These are phyloP conservation scores for Pleurotus tuoliensis DNA, from an alignment of 768 basidiomycete species.

Conservation along the genomic window DNA sequence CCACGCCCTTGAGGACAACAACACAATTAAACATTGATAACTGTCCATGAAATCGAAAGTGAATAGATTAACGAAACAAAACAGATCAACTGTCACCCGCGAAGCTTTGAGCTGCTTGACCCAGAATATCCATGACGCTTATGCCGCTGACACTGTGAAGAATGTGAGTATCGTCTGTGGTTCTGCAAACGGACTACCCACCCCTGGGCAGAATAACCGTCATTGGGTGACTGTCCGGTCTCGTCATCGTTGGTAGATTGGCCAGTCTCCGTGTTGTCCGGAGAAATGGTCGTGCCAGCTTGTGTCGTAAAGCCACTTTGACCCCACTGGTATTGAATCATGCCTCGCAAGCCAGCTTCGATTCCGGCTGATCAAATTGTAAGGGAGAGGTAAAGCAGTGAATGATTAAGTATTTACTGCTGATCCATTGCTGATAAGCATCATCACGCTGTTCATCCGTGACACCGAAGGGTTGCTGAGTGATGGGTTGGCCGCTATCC, in stretches of 20 bases:
- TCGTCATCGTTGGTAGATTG: constrained; percentile 24
- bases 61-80: too few relatives aligned
- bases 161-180: not conserved
- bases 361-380: constrained; percentile 31
- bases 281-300: constrained; percentile 42
- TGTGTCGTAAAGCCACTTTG: constrained; percentile 45
- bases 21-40: too few relatives aligned
- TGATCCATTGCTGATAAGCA: constrained; percentile 53
- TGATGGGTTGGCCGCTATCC: constrained; percentile 12
- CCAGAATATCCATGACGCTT: constrained; percentile 5
- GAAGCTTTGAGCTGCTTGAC: constrained; percentile 2
- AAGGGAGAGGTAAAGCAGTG: not conserved
- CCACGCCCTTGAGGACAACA: too few relatives aligned
- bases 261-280: constrained; percentile 27
- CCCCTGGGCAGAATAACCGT: constrained; percentile 54
- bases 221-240: constrained; percentile 57
- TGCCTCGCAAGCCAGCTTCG: constrained; percentile 34
- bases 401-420: constrained; percentile 27
- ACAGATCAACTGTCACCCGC: too few relatives aligned
- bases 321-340: constrained; percentile 58
- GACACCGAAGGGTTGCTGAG: constrained; percentile 39
- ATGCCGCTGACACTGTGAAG: not conserved
- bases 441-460: constrained; percentile 49
- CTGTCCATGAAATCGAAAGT: too few relatives aligned
- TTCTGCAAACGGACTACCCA: constrained; percentile 18